A percentile compares a stretch with the other conserved stretches of the same genome.
phyloP scores from a whole-genome alignment of 306 rosid species.

The Cucurbita pepo region DNA sequence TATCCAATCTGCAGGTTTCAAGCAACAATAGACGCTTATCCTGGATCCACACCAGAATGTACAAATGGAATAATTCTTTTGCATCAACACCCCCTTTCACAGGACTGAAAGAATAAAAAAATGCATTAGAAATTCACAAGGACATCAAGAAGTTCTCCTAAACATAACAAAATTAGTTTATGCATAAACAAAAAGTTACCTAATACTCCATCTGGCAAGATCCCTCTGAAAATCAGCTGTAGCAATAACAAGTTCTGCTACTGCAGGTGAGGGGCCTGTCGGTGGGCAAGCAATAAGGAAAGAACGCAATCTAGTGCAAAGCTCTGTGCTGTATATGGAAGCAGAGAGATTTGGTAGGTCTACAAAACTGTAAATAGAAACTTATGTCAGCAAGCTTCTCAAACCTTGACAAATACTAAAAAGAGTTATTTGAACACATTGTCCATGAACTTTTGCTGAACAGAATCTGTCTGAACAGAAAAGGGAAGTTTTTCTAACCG shows the following conservation, averaged over 20 bases:
- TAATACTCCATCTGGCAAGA: conserved; percentile 57
- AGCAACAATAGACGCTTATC: conserved; percentile 75
- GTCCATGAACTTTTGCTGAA: neutral
- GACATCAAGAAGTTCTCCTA: neutral
- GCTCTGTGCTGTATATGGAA: conserved; percentile 89
- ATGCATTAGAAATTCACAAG: conserved; percentile 1
- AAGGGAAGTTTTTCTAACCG: too few relatives aligned
- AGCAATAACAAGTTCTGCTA: conserved; percentile 83
- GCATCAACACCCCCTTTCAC: conserved; percentile 92
- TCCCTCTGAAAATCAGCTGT: conserved; percentile 93
- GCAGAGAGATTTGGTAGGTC: conserved; percentile 92
- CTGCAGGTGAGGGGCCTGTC: conserved; percentile 63
- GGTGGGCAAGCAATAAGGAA: conserved; percentile 98
- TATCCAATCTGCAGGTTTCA: conserved; percentile 80
- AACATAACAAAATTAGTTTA: neutral
- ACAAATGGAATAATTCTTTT: conserved; percentile 87
- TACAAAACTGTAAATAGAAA: conserved; percentile 48
- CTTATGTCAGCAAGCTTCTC: conserved; percentile 8
- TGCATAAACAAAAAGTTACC: conserved; percentile 22
- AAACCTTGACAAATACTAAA: neutral
- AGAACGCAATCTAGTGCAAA: conserved; percentile 61
- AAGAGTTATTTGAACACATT: neutral
- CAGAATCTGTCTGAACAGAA: neutral
- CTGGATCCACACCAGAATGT: conserved; percentile 87
- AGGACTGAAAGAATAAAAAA: conserved; percentile 36